A percentile compares a stretch with the other conserved stretches of the same genome.
Conservation (phyloP, 345 rosid species). For the Acer negundo region DNA sequence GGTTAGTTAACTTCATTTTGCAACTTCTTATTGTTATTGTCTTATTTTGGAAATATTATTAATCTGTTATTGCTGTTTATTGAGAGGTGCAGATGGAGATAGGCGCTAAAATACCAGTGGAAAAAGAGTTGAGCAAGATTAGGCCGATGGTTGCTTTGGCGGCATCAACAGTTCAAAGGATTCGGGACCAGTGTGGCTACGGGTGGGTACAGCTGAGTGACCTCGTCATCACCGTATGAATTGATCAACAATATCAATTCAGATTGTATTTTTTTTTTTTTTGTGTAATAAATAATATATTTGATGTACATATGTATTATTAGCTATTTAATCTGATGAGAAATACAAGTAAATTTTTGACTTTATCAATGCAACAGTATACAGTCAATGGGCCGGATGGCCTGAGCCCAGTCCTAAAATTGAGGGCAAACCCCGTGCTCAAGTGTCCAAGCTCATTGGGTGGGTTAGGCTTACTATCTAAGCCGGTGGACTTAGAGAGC, state of each 20-base stretch:
- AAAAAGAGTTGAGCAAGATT: slow-evolving; percentile 60
- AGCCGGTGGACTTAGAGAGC: too few relatives aligned
- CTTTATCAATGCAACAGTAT: background rate
- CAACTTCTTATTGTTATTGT: background rate
- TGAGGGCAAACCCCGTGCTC: too few relatives aligned
- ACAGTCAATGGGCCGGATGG: background rate
- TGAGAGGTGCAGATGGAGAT: slow-evolving; percentile 54
- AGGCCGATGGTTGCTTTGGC: slow-evolving; percentile 62
- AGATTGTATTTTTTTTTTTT: background rate
- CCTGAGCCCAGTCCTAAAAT: too few relatives aligned
- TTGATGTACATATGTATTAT: background rate
- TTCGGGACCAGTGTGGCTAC: slow-evolving; percentile 74
- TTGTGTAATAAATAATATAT: background rate
- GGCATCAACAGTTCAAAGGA: slow-evolving; percentile 44
- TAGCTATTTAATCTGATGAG: background rate
- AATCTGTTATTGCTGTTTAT: background rate
- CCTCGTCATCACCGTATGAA: slow-evolving; percentile 31
- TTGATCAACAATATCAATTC: too few relatives aligned
- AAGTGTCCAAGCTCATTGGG: too few relatives aligned
- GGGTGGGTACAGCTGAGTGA: slow-evolving; percentile 77
- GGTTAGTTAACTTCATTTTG: slow-evolving; percentile 39
- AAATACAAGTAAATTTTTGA: background rate
- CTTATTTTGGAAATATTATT: background rate
- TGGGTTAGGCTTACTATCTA: too few relatives aligned
- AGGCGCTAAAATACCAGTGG: slow-evolving; percentile 47